phyloP scores from a whole-genome alignment of 495 filamentous ascomycete genomes.

The Cudoniella acicularis region DNA sequence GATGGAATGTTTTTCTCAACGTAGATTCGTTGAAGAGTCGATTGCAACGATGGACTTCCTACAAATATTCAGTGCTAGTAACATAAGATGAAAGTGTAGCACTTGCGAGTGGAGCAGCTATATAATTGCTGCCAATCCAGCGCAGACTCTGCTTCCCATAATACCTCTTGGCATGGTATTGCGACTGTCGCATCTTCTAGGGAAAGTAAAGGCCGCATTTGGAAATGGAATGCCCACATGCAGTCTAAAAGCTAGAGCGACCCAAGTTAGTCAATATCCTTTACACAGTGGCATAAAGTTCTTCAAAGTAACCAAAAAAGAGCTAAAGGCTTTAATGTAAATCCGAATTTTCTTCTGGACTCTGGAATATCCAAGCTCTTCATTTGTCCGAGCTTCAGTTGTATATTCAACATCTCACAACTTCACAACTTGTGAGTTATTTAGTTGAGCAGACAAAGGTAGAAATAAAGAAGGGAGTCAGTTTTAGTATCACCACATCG shows the following conservation, averaged over 20 bases:
- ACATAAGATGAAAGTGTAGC: not conserved
- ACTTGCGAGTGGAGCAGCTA: slow-evolving; percentile 24
- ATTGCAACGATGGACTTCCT: slow-evolving; percentile 39
- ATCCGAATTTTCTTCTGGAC: too few species aligned
- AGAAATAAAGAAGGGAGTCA: too few species aligned
- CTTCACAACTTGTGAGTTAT: too few species aligned
- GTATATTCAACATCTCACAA: too few species aligned
- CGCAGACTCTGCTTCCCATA: slow-evolving; percentile 42
- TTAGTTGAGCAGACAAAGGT: too few species aligned
- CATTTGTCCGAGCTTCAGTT: too few species aligned
- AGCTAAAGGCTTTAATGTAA: too few species aligned
- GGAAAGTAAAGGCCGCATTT: slow-evolving; percentile 33
- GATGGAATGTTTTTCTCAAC: slow-evolving; percentile 45
- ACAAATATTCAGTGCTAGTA: slow-evolving; percentile 6
- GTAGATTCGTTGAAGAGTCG: slow-evolving; percentile 43
- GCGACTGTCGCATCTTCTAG: slow-evolving; percentile 41
- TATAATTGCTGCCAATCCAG: slow-evolving; percentile 36
- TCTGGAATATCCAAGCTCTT: too few species aligned
- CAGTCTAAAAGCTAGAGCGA: slow-evolving; percentile 43
- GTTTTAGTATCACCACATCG: too few species aligned
- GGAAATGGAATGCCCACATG: slow-evolving; percentile 41
- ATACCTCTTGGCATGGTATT: slow-evolving; percentile 42
- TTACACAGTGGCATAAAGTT: too few species aligned
- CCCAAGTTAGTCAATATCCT: too few species aligned
- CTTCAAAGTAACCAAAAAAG: too few species aligned